These are phyloP conservation scores for Botrytis tulipae DNA, from an alignment of 2,329 filamentous ascomycete genomes.

Conservation along the genomic window DNA sequence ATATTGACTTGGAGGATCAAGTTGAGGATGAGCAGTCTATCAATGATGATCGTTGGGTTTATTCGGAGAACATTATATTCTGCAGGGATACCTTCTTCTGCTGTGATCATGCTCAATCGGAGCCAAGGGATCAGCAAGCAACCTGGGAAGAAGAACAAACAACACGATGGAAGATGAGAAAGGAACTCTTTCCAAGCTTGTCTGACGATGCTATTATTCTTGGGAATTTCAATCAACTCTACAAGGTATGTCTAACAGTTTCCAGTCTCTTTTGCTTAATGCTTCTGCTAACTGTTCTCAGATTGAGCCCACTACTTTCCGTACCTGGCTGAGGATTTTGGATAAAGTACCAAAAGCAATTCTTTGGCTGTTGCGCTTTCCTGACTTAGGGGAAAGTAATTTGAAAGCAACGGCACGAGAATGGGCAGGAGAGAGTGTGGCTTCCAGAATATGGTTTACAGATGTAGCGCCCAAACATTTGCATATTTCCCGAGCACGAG, in stretches of 20 bases:
- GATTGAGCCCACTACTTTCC: slow-evolving; percentile 97
- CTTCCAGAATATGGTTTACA: slow-evolving; percentile 85
- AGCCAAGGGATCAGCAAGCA: slow-evolving; percentile 66
- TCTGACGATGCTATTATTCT: slow-evolving; percentile 84
- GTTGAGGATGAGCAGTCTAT: slow-evolving; percentile 58
- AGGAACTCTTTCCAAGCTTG: slow-evolving; percentile 81
- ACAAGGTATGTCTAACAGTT: slow-evolving; percentile 67
- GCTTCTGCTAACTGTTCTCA: slow-evolving; percentile 40
- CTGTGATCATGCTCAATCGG: slow-evolving; percentile 89
- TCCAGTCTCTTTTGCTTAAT: background rate
- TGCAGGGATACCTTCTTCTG: slow-evolving; percentile 96
- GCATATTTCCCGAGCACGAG: slow-evolving; percentile 86
- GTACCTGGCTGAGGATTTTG: slow-evolving; percentile 91
- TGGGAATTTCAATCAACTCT: slow-evolving; percentile 97
- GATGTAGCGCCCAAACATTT: slow-evolving; percentile 94
- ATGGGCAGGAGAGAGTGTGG: slow-evolving; percentile 86
- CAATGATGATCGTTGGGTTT: slow-evolving; percentile 80
- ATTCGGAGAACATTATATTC: slow-evolving; percentile 95
- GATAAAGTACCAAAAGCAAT: slow-evolving; percentile 81
- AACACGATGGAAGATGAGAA: slow-evolving; percentile 87
- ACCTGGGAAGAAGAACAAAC: slow-evolving; percentile 82
- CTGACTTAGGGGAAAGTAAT: slow-evolving; percentile 86
- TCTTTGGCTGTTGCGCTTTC: slow-evolving; percentile 95
- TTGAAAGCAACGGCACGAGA: slow-evolving; percentile 73
- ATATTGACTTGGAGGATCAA: slow-evolving; percentile 71